phyloP scores from a whole-genome alignment of 1,284 basidiomycete species.

The Polyporus tsugae region DNA sequence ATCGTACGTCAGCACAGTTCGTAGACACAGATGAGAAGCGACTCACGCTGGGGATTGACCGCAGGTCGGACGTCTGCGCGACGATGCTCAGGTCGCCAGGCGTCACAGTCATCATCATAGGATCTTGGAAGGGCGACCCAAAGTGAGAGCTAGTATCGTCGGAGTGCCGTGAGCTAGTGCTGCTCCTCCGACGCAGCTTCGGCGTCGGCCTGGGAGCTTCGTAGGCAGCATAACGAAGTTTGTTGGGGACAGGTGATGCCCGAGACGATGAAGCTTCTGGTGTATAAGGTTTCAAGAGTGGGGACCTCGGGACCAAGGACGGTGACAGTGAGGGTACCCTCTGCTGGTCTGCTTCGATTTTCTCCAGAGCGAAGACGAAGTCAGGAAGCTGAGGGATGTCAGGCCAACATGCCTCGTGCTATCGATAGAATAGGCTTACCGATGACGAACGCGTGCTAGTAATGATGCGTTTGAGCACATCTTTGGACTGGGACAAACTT shows the following conservation, averaged over 20 bases:
- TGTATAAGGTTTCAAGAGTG: slow-evolving; percentile 32
- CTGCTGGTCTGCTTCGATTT: slow-evolving; percentile 32
- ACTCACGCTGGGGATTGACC: slow-evolving; percentile 42
- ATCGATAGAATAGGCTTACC: slow-evolving; percentile 45
- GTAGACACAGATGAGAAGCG: no score
- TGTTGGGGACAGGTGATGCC: slow-evolving; percentile 46
- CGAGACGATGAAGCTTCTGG: slow-evolving; percentile 45
- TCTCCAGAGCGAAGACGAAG: slow-evolving; percentile 63
- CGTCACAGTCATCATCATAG: slow-evolving; percentile 53
- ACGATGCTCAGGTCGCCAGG: slow-evolving; percentile 66
- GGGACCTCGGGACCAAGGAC: slow-evolving; percentile 32
- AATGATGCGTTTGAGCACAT: slow-evolving; percentile 54
- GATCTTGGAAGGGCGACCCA: slow-evolving; percentile 40
- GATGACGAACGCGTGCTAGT: slow-evolving; percentile 56
- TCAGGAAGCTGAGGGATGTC: slow-evolving; percentile 65
- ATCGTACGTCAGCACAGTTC: background rate
- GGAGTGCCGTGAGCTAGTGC: slow-evolving; percentile 39
- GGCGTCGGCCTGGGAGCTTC: slow-evolving; percentile 61
- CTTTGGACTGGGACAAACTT: slow-evolving; percentile 52
- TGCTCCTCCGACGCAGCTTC: slow-evolving; percentile 49
- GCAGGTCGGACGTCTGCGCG: slow-evolving; percentile 51
- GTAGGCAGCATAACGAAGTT: slow-evolving; percentile 76
- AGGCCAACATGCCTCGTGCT: background rate
- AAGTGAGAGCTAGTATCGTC: slow-evolving; percentile 32
- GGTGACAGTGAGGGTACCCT: slow-evolving; percentile 29